phyloP scores from a whole-genome alignment of 176 grass and related monocot species.

The Cymbopogon citratus region DNA sequence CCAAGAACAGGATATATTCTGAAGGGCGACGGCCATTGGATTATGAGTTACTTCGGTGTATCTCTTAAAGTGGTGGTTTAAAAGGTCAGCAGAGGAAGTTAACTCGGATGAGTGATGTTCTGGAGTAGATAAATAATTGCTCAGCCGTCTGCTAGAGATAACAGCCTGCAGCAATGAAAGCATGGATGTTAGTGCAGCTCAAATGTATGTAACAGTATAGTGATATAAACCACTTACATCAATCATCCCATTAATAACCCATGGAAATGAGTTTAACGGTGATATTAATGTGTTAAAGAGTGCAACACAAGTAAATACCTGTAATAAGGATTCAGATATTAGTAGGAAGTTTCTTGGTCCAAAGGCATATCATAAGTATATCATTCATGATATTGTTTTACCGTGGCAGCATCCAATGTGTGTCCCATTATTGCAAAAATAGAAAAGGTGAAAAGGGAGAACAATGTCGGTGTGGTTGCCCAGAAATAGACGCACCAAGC shows the following conservation, averaged over 20 bases:
- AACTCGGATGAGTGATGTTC: constrained; percentile 38
- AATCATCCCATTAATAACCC: constrained; percentile 98
- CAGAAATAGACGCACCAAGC: constrained; percentile 99
- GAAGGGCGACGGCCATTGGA: constrained; percentile 35
- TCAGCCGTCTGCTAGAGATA: constrained; percentile 77
- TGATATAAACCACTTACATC: constrained; percentile 62
- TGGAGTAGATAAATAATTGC: constrained; percentile 73
- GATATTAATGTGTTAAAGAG: constrained; percentile 95
- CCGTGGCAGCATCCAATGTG: constrained; percentile 86
- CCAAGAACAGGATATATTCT: constrained; percentile 60
- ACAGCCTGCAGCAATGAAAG: constrained; percentile 58
- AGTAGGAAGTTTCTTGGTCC: neutral
- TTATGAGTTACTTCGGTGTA: constrained; percentile 19
- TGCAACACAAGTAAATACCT: constrained; percentile 99
- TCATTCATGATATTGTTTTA: constrained; percentile 42
- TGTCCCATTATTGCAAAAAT: constrained; percentile 80
- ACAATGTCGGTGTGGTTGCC: constrained; percentile 93
- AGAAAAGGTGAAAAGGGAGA: constrained; percentile 91
- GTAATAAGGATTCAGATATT: constrained; percentile 34
- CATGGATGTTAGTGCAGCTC: neutral
- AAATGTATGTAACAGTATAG: constrained; percentile 4
- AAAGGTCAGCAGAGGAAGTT: constrained; percentile 16
- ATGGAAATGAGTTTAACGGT: constrained; percentile 93
- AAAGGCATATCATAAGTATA: constrained; percentile 21
- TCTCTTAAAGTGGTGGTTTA: constrained; percentile 24